Evolutionary conservation across 2,329 filamentous ascomycete genomes (phyloP).

Genomic region (Exserohilum turcica): DNA sequence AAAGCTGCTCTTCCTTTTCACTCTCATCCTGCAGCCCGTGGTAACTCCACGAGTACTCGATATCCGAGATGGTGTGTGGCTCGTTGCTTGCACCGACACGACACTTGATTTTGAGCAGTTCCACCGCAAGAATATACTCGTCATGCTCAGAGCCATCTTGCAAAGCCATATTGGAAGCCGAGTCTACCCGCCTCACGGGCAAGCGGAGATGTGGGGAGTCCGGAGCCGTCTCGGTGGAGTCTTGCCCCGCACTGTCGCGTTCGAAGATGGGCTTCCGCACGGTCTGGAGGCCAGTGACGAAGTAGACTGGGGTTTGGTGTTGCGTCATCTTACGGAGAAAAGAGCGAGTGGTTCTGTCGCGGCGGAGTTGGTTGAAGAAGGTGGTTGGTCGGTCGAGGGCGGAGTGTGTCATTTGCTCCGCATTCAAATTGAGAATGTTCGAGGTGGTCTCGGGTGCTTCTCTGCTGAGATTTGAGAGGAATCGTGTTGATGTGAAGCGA

Average conservation of each 20-base stretch:
- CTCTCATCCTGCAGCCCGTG: constrained; percentile 24
- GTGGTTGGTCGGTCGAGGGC: constrained; percentile 20
- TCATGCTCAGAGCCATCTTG: constrained; percentile 1
- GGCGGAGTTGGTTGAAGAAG: constrained; percentile 33
- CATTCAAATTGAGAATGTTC: constrained; percentile 24
- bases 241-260: constrained; percentile 12
- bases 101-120: constrained; percentile 34
- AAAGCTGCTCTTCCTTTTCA: constrained; percentile 31
- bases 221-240: constrained; percentile 7
- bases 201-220: constrained; percentile 8
- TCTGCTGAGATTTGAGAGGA: constrained; percentile 12
- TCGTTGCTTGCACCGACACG: constrained; percentile 28
- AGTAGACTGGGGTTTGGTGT: constrained; percentile 52
- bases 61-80: constrained; percentile 36
- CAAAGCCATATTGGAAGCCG: constrained; percentile 15
- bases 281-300: constrained; percentile 58
- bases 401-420: constrained; percentile 24
- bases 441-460: constrained; percentile 1
- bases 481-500: constrained; percentile 19
- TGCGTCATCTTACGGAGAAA: constrained; percentile 39
- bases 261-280: constrained; percentile 31
- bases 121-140: constrained; percentile 27
- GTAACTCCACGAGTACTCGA: constrained; percentile 37
- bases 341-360: constrained; percentile 22
- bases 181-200: constrained; percentile 32